These are phyloP conservation scores for Beauveria rudraprayagi DNA, from an alignment of 2,329 filamentous ascomycete genomes.

Conservation along the genomic window DNA sequence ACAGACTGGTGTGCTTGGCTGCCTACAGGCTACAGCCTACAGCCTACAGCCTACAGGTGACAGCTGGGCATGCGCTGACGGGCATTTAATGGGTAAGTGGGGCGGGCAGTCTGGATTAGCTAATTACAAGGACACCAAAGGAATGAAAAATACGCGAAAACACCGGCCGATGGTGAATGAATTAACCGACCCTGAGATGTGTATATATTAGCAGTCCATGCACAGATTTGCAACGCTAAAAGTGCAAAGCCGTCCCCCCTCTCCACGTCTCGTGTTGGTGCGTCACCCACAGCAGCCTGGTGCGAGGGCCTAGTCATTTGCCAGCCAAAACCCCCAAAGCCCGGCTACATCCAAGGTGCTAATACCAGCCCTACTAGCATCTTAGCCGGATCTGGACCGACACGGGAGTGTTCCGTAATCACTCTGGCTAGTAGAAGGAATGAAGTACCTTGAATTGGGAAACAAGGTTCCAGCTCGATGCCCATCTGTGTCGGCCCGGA, in stretches of 20 bases:
- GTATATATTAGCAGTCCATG: too few relatives aligned
- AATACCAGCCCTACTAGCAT: background rate
- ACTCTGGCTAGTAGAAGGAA: background rate
- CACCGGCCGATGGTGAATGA: background rate
- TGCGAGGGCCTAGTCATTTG: background rate
- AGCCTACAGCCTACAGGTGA: background rate
- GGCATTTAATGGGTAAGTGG: background rate
- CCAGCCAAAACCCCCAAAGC: background rate
- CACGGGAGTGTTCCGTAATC: conserved; percentile 1
- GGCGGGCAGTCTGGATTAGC: background rate
- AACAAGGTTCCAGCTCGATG: background rate
- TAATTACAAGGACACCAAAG: background rate
- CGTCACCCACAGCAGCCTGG: background rate
- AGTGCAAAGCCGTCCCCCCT: too few relatives aligned
- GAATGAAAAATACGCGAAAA: background rate
- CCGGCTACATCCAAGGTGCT: background rate
- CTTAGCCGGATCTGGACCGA: background rate
- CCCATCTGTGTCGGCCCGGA: background rate
- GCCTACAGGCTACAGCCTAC: background rate
- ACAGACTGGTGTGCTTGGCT: background rate
- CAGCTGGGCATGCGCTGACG: background rate
- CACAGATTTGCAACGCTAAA: too few relatives aligned
- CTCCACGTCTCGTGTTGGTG: background rate
- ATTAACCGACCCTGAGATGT: too few relatives aligned
- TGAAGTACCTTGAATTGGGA: background rate